Evolutionary conservation across 2,329 filamentous ascomycete genomes (phyloP).

Genomic region (Whalleya microplaca): DNA sequence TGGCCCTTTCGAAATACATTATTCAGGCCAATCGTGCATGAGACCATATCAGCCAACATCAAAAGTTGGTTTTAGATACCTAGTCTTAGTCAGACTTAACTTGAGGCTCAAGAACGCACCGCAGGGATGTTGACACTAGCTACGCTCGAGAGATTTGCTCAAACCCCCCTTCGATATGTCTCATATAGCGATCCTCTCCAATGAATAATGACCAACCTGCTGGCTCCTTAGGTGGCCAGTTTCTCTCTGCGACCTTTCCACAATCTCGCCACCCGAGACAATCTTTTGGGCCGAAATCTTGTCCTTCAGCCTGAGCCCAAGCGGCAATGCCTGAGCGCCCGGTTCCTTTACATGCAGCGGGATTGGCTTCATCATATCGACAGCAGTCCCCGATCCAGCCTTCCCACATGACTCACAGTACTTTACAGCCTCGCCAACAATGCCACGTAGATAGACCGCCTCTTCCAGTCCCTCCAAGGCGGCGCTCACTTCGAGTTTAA

Average conservation of each 20-base stretch:
- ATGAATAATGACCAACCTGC: conserved; percentile 79
- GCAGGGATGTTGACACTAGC: neutral
- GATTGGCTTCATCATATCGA: conserved; percentile 48
- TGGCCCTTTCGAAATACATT: too few species aligned
- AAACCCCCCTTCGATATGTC: conserved; percentile 17
- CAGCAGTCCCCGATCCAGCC: conserved; percentile 23
- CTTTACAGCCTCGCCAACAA: conserved; percentile 68
- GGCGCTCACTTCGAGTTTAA: conserved; percentile 71
- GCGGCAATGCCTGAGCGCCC: conserved; percentile 60
- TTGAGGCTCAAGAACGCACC: neutral
- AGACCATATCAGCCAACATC: neutral
- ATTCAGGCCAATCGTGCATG: neutral
- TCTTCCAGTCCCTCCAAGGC: conserved; percentile 75
- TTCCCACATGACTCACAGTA: conserved; percentile 53
- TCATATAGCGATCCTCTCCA: conserved; percentile 75
- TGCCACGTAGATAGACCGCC: conserved; percentile 64
- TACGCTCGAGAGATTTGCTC: neutral
- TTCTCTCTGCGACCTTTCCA: conserved; percentile 71
- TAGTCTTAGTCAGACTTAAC: neutral
- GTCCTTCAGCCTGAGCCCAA: conserved; percentile 69
- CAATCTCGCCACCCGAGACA: conserved; percentile 70
- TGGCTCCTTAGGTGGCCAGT: conserved; percentile 78
- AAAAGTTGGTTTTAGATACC: neutral
- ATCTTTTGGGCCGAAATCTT: conserved; percentile 60
- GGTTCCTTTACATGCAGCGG: conserved; percentile 49